These are phyloP conservation scores for Bacterosira constricta DNA, from an alignment of 108 stramenopile species.

Conservation along the genomic window DNA sequence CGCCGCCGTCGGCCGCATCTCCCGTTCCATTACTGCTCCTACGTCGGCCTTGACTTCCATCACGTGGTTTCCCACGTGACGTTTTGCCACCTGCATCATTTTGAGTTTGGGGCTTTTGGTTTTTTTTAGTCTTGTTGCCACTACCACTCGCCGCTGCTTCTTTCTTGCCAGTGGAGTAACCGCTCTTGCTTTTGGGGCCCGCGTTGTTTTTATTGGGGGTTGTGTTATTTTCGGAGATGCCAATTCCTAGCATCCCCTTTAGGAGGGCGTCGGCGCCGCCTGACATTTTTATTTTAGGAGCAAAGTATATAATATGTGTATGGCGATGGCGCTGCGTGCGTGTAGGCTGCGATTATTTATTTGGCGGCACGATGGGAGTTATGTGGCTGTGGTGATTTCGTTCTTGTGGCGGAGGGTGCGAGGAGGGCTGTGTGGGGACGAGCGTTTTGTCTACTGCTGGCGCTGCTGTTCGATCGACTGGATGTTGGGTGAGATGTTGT, in stretches of 20 bases:
- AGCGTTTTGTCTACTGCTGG: no score
- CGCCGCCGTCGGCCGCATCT: not conserved
- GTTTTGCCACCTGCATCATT: not conserved
- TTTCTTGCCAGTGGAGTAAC: not conserved
- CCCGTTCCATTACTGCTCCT: not conserved
- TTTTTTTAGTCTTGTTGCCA: not conserved
- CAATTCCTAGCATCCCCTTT: constrained; percentile 26
- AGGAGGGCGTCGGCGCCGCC: constrained; percentile 18
- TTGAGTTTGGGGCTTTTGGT: not conserved
- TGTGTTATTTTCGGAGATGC: not conserved
- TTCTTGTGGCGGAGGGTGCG: not conserved
- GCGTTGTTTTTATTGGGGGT: not conserved
- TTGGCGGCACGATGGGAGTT: not conserved
- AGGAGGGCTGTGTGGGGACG: not conserved
- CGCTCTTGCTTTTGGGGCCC: not conserved
- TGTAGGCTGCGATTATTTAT: not conserved
- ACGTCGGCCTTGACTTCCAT: not conserved
- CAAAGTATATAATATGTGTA: no score
- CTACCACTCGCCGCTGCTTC: not conserved
- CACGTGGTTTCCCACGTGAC: constrained; percentile 8
- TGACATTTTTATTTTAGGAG: not conserved
- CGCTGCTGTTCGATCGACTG: no score
- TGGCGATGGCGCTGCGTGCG: no score
- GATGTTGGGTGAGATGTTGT: no score
- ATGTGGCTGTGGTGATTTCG: not conserved